These are phyloP conservation scores for Zymoseptoria ardabiliae DNA, from an alignment of 2,329 filamentous ascomycete genomes.

Conservation along the genomic window DNA sequence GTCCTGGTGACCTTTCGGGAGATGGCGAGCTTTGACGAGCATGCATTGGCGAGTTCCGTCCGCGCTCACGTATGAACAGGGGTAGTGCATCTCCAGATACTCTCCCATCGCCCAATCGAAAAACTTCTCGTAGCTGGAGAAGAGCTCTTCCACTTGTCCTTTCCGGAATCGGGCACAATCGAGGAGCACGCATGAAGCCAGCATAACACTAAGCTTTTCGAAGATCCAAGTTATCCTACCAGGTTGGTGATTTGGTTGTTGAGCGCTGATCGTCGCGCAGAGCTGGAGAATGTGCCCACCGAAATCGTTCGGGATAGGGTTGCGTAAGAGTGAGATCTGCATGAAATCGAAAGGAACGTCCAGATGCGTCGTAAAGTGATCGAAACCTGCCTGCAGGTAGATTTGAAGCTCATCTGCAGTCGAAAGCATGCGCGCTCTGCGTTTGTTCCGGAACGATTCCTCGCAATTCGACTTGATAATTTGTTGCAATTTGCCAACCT, in stretches of 20 bases:
- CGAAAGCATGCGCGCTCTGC: conserved; percentile 41
- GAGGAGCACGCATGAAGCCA: conserved; percentile 46
- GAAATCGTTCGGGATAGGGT: conserved; percentile 41
- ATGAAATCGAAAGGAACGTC: conserved; percentile 47
- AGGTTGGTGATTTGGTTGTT: conserved; percentile 26
- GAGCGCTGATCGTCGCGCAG: conserved; percentile 35
- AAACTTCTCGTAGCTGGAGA: conserved; percentile 37
- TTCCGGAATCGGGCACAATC: conserved; percentile 37
- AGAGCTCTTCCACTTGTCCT: conserved; percentile 33
- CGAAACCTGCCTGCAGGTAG: conserved; percentile 45
- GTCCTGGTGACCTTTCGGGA: conserved; percentile 36
- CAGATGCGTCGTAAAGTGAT: conserved; percentile 42
- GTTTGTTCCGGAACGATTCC: conserved; percentile 37
- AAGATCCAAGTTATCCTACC: conserved; percentile 34
- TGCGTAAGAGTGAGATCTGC: conserved; percentile 38
- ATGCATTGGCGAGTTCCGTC: conserved; percentile 27
- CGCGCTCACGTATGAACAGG: conserved; percentile 35
- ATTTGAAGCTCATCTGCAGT: conserved; percentile 41
- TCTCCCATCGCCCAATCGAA: conserved; percentile 38
- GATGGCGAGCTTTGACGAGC: conserved; percentile 28
- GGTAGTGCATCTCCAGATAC: conserved; percentile 41
- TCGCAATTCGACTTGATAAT: conserved; percentile 38
- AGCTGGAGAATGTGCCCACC: conserved; percentile 45
- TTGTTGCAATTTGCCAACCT: conserved; percentile 41
- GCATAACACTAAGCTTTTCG: conserved; percentile 39